Evolutionary conservation across 2,329 filamentous ascomycete species (phyloP).

Genomic region (Epichloe gansuensis): DNA sequence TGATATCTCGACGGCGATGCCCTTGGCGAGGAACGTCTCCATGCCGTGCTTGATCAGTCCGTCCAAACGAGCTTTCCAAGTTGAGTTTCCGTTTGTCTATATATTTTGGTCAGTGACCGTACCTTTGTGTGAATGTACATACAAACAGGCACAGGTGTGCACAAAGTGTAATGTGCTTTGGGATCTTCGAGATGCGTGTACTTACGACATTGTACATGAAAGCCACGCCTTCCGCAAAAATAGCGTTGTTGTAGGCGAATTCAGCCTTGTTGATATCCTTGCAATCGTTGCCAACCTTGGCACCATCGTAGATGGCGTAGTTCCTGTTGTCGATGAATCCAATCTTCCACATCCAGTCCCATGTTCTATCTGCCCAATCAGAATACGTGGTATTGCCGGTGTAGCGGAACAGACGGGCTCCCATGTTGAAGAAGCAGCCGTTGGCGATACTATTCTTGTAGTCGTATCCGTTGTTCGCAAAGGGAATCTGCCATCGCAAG

Average conservation of each 20-base stretch:
- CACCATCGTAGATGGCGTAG: conserved; percentile 51
- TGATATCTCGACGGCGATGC: conserved; percentile 46
- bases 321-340: conserved; percentile 46
- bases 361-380: conserved; percentile 50
- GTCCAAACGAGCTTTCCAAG: conserved; percentile 40
- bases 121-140: background rate
- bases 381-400: conserved; percentile 53
- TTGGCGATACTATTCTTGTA: conserved; percentile 58
- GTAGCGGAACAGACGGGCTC: conserved; percentile 60
- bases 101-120: conserved; percentile 1
- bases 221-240: conserved; percentile 45
- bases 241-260: conserved; percentile 49
- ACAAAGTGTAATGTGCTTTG: too few species aligned
- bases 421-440: conserved; percentile 51
- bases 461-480: conserved; percentile 61
- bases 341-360: conserved; percentile 45
- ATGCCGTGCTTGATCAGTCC: conserved; percentile 25
- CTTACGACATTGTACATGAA: conserved; percentile 50
- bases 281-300: conserved; percentile 39
- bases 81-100: conserved; percentile 33
- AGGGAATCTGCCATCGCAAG: conserved; percentile 66
- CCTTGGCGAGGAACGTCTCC: conserved; percentile 39
- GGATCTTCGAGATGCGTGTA: background rate
- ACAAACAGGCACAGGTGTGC: too few species aligned
- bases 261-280: conserved; percentile 41